Evolutionary conservation across 2,329 filamentous ascomycete genomes (phyloP), one percentile per base, ranked within the genome.

Genomic region (Macrophomina tecta): DNA sequence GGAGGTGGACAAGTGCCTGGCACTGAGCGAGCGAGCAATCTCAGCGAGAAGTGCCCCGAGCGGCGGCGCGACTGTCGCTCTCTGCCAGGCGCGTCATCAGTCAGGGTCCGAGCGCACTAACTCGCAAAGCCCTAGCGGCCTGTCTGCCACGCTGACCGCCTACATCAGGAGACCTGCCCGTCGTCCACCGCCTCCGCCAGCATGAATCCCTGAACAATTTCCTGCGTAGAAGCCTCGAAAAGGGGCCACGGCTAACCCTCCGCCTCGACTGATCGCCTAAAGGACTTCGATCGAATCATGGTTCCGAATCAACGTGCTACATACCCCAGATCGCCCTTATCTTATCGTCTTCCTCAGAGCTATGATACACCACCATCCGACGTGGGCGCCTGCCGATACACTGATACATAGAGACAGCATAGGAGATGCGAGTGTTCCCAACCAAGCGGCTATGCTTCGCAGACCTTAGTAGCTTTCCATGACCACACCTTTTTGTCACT

Each of bases 1-100:
- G 58, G 58, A 62, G 58, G 36, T 48, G 58, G 46, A 62, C 42
- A 49, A 62, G 48, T 62, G 58, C 30, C 58, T 62, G 58, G 40
- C 55, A 45, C 42, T 5, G 42, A 32, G 58, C 52, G 32, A 49
- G 58, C 58, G 32, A 49, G 58, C 58, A 62, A 62, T 62, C 56
- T 62, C 42, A 62, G 45, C 45, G 40, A 32, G 40, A 23, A 49
- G 45, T 32, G 46, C 45, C 36, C 23, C 53, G 38, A 58, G 58
- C 42, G 18, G 16, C 32, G n/a, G 49, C 30, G 28, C 28, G 28
- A 52, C 28, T 11, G 23, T 23, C 23, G 48, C 18, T 40, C 14
- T 40, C 46, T 18, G 18, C n/a, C 46, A 49, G 52, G 38, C 58
- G 58, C 58, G 58, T 62, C 58, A 62, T 62, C 45, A 23, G 32